Evolutionary conservation across 345 rosid genomes (phyloP).

Genomic region (Trapa incisa): DNA sequence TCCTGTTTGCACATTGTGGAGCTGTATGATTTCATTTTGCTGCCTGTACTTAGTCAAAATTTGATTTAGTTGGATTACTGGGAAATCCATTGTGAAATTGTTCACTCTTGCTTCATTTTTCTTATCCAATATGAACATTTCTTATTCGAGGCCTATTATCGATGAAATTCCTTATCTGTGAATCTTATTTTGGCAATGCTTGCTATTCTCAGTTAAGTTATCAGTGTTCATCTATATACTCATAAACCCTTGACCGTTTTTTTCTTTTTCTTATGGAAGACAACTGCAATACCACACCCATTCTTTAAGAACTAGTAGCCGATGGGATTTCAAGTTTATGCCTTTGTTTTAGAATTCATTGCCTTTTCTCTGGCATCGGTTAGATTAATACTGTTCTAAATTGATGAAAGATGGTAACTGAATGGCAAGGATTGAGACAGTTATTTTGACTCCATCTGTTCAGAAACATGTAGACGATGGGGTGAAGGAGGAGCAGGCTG

Average conservation of each 20-base stretch:
- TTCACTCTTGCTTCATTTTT: not conserved
- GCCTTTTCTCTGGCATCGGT: not conserved
- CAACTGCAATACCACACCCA: too few relatives aligned
- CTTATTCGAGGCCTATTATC: not conserved
- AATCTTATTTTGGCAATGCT: not conserved
- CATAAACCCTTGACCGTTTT: too few relatives aligned
- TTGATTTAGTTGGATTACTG: not conserved
- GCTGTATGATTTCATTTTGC: not conserved
- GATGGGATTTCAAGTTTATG: too few relatives aligned
- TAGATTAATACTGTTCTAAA: too few relatives aligned
- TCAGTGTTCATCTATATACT: too few relatives aligned
- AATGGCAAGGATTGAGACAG: not conserved
- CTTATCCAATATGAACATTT: not conserved
- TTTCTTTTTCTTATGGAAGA: too few relatives aligned
- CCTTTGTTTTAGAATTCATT: not conserved
- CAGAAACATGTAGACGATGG: slow-evolving; percentile 48
- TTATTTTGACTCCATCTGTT: not conserved
- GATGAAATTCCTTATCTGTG: not conserved
- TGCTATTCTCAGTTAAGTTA: not conserved
- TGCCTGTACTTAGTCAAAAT: not conserved
- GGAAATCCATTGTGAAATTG: not conserved
- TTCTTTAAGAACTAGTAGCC: too few relatives aligned
- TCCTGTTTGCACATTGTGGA: not conserved
- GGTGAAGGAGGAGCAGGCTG: slow-evolving; percentile 42
- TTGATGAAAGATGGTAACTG: too few relatives aligned